A percentile compares a stretch with the other conserved stretches of the same genome.
phyloP scores from a whole-genome alignment of 2,329 filamentous ascomycete species.

The Alternaria sp. region DNA sequence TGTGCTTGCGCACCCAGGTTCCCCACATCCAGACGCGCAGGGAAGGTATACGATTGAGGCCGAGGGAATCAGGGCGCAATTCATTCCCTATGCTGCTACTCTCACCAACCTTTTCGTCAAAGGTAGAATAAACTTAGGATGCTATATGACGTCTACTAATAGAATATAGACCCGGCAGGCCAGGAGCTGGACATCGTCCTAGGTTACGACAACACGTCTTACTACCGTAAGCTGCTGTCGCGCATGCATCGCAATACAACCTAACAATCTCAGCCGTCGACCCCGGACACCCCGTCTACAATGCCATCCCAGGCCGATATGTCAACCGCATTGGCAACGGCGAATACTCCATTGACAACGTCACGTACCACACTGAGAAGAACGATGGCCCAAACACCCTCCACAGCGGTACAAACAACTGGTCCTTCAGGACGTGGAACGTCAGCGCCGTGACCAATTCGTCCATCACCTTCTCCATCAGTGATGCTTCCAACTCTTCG shows the following conservation, averaged over 20 bases:
- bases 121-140: slow-evolving; percentile 15
- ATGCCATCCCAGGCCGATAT: slow-evolving; percentile 43
- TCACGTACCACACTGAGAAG: slow-evolving; percentile 34
- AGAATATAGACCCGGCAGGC: slow-evolving; percentile 34
- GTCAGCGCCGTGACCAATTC: slow-evolving; percentile 32
- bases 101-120: slow-evolving; percentile 45
- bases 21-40: slow-evolving; percentile 29
- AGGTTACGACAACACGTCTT: slow-evolving; percentile 45
- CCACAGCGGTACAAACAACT: slow-evolving; percentile 45
- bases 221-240: slow-evolving; percentile 36
- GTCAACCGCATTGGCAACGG: slow-evolving; percentile 46
- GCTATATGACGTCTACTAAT: slow-evolving; percentile 8
- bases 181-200: slow-evolving; percentile 41
- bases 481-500: slow-evolving; percentile 40
- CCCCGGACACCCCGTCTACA: slow-evolving; percentile 45
- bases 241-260: not conserved
- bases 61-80: slow-evolving; percentile 42
- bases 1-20: slow-evolving; percentile 14
- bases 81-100: slow-evolving; percentile 44
- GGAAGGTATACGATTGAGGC: slow-evolving; percentile 42
- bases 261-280: slow-evolving; percentile 38
- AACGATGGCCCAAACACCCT: slow-evolving; percentile 46
- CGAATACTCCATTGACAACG: slow-evolving; percentile 36
- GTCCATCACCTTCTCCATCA: slow-evolving; percentile 41
- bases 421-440: slow-evolving; percentile 41